Evolutionary conservation across 768 basidiomycete genomes (phyloP).

Genomic region (Lanmaoa rubissima): DNA sequence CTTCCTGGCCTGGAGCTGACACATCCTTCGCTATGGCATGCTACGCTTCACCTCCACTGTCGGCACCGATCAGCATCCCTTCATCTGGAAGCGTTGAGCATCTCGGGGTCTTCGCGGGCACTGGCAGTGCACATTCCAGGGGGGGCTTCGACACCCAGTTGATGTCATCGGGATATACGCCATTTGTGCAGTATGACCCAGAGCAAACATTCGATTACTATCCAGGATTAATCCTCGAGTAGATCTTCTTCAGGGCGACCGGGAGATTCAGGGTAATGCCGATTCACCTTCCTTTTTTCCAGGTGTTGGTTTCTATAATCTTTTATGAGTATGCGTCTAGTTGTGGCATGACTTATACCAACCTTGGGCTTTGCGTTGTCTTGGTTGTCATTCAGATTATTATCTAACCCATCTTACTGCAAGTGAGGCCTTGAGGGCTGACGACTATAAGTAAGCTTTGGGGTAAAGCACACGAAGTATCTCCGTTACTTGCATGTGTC

Average conservation of each 20-base stretch:
- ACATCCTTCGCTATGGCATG: conserved; percentile 19
- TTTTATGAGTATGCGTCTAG: conserved; percentile 12
- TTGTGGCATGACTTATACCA: conserved; percentile 19
- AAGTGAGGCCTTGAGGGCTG: not conserved
- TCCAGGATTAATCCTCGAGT: conserved; percentile 26
- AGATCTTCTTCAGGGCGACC: conserved; percentile 3
- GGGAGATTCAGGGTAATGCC: not conserved
- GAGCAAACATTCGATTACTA: conserved; percentile 33
- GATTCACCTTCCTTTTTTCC: not conserved
- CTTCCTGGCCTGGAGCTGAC: conserved; percentile 27
- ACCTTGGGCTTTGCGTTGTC: not conserved
- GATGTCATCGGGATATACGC: conserved; percentile 28
- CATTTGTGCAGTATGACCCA: conserved; percentile 29
- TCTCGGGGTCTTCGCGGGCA: conserved; percentile 59
- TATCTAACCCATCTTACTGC: conserved; percentile 4
- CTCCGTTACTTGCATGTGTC: conserved; percentile 9
- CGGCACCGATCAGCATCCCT: conserved; percentile 36
- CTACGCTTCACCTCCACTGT: conserved; percentile 34
- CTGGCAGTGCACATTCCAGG: conserved; percentile 37
- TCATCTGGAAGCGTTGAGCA: conserved; percentile 35
- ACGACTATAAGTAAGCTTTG: conserved; percentile 9
- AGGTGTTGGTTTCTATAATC: conserved; percentile 1
- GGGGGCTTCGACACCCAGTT: conserved; percentile 22
- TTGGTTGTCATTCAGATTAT: conserved; percentile 1
- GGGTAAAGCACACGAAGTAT: conserved; percentile 1